Percentiles rank a stretch among this genome's conserved stretches.
Conservation (phyloP, 148 eudicot species). For the Pouteria glomerata region DNA sequence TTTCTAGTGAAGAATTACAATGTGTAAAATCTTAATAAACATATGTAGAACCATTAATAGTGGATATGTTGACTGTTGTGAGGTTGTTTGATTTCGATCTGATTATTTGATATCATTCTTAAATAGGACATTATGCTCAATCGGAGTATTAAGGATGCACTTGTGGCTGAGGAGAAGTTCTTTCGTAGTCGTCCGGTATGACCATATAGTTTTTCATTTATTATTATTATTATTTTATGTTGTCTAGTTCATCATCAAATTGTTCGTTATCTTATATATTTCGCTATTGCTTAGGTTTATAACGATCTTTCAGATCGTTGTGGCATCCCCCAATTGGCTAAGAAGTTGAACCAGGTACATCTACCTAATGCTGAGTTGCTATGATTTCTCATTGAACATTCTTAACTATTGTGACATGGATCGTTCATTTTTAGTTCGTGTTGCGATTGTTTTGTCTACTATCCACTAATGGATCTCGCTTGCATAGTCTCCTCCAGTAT, state of each 20-base stretch:
- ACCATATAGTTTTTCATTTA: neutral
- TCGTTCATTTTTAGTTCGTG: no score
- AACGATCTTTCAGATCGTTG: constrained; percentile 92
- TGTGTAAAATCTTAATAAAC: no score
- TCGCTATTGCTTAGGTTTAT: constrained; percentile 56
- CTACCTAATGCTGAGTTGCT: constrained; percentile 5
- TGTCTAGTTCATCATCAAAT: neutral
- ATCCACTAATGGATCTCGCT: no score
- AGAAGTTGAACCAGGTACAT: constrained; percentile 89
- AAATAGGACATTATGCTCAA: constrained; percentile 76
- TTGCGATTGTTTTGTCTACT: neutral
- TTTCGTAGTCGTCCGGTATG: constrained; percentile 88
- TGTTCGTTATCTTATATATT: constrained; percentile 2
- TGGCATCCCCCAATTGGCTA: constrained; percentile 89
- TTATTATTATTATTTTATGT: neutral
- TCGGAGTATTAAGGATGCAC: constrained; percentile 87
- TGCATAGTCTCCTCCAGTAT: no score
- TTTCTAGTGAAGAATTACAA: neutral
- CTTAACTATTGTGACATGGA: neutral
- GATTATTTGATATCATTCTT: constrained; percentile 10
- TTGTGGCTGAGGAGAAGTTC: constrained; percentile 93
- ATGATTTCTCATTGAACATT: constrained; percentile 9
- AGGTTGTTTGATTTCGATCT: constrained; percentile 8
- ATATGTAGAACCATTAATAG: neutral
- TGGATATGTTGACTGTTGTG: neutral